phyloP scores from a whole-genome alignment of 768 basidiomycete species.

The Amanita muscaria region DNA sequence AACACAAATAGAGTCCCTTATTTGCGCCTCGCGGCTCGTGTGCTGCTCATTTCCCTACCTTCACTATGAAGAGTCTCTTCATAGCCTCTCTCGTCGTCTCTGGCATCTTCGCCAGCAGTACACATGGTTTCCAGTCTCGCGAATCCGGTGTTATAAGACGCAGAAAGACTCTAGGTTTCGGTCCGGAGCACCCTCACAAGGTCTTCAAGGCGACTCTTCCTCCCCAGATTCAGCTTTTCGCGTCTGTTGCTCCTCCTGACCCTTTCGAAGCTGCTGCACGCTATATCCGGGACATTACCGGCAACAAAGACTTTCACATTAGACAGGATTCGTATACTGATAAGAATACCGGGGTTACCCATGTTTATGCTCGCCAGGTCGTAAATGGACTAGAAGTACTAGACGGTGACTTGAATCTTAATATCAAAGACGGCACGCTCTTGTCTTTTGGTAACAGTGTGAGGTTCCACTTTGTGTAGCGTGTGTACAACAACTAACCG shows the following conservation, averaged over 20 bases:
- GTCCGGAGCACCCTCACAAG: conserved; percentile 69
- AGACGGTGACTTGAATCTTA: conserved; percentile 90
- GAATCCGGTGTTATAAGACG: conserved; percentile 28
- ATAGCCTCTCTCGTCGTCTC: conserved; percentile 2
- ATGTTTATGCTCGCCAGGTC: conserved; percentile 81
- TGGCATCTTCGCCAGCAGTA: background rate
- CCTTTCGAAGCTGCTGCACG: conserved; percentile 53
- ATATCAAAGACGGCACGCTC: conserved; percentile 76
- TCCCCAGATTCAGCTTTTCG: conserved; percentile 35
- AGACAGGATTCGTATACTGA: conserved; percentile 87
- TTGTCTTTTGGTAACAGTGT: conserved; percentile 78
- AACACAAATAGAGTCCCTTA: too few species aligned
- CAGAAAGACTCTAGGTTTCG: conserved; percentile 89
- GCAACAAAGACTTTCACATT: conserved; percentile 42
- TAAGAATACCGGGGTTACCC: conserved; percentile 73
- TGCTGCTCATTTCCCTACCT: background rate
- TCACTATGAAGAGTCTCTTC: conserved; percentile 5
- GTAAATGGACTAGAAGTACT: conserved; percentile 81
- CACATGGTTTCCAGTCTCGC: background rate
- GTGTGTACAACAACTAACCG: background rate
- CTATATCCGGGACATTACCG: conserved; percentile 49
- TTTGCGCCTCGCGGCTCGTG: too few species aligned
- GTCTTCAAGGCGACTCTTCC: conserved; percentile 49
- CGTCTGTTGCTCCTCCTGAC: conserved; percentile 28
- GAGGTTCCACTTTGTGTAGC: conserved; percentile 22